phyloP scores from a whole-genome alignment of 2,329 filamentous ascomycete genomes.

The Claviceps africana region DNA sequence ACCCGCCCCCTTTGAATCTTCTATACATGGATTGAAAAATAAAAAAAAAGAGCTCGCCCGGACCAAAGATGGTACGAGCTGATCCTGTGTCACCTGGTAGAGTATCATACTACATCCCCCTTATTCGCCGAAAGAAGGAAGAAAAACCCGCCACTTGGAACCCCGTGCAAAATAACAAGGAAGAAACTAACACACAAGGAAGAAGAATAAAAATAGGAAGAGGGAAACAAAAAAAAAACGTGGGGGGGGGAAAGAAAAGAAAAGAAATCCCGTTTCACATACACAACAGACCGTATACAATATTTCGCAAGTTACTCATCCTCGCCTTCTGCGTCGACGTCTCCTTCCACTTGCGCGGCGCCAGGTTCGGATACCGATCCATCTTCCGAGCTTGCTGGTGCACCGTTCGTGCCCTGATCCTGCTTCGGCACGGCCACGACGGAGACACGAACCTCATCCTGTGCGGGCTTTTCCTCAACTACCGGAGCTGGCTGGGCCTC shows the following conservation, averaged over 20 bases:
- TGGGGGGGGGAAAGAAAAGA: background rate
- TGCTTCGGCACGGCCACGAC: slow-evolving; percentile 12
- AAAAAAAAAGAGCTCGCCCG: no score
- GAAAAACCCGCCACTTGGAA: no score
- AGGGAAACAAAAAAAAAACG: background rate
- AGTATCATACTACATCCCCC: no score
- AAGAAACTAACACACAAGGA: background rate
- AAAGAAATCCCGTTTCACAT: background rate
- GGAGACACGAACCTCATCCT: slow-evolving; percentile 21
- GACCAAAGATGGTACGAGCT: no score
- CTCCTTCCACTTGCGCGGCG: background rate
- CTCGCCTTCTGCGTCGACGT: background rate
- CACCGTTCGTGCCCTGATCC: slow-evolving; percentile 9
- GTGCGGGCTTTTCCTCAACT: slow-evolving; percentile 13
- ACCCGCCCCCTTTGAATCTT: no score
- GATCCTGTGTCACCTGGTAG: no score
- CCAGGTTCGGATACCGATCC: background rate
- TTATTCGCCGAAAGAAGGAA: no score
- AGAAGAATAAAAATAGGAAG: background rate
- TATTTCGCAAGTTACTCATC: background rate
- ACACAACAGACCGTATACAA: background rate
- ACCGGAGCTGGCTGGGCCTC: slow-evolving; percentile 5
- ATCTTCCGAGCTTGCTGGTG: slow-evolving; percentile 1
- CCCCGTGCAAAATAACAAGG: background rate
- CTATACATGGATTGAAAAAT: no score